Percentiles rank a stretch among this genome's conserved stretches.
Conservation (phyloP, 208 protist genomes). For the Acanthamoeba divionensis region DNA sequence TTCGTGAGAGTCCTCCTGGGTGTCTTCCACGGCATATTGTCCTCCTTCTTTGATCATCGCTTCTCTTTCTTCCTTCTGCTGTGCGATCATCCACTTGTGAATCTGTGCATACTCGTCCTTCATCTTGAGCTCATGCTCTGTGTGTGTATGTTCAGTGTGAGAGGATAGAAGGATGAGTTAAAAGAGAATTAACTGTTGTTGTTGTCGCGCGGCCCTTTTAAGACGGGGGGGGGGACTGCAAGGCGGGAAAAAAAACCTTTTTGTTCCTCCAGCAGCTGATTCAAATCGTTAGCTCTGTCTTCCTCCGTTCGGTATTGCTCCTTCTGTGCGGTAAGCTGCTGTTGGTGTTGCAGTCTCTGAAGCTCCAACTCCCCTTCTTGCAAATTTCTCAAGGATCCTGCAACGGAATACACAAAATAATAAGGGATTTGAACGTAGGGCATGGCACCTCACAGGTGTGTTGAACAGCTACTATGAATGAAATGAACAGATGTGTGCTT, state of each 20-base stretch:
- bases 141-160: neutral
- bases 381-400: too few relatives aligned
- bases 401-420: too few relatives aligned
- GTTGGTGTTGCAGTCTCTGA: neutral
- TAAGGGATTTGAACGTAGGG: too few relatives aligned
- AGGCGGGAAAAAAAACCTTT: too few relatives aligned
- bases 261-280: slow-evolving; percentile 12
- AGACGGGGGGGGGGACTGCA: too few relatives aligned
- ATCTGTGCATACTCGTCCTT: slow-evolving; percentile 8
- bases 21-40: too few relatives aligned
- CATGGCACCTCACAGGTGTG: neutral
- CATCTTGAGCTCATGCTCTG: slow-evolving; percentile 25
- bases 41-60: slow-evolving; percentile 39
- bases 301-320: slow-evolving; percentile 5
- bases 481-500: neutral
- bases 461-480: neutral
- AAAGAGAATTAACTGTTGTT: too few relatives aligned
- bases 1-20: too few relatives aligned
- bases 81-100: neutral
- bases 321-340: slow-evolving; percentile 24
- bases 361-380: slow-evolving; percentile 7
- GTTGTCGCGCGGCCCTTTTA: too few relatives aligned
- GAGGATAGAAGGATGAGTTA: too few relatives aligned
- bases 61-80: slow-evolving; percentile 2
- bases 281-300: slow-evolving; percentile 22